Conservation (phyloP, 2,329 filamentous ascomycete species). For the Xylaria multiplex region DNA sequence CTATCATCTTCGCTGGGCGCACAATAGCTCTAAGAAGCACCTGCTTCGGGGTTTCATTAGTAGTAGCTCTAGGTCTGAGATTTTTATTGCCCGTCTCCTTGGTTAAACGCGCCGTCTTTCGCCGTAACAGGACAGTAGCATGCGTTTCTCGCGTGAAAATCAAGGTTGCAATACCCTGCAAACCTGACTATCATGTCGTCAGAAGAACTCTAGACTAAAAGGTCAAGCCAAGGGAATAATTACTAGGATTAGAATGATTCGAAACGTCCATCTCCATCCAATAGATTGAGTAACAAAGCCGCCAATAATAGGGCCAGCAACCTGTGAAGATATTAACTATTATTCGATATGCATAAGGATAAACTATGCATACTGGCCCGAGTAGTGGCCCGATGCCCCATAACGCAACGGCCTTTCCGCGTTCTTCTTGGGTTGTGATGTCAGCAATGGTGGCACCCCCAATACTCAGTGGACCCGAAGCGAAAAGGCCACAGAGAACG, state of each 20-base stretch:
- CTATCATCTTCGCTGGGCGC: slow-evolving; percentile 31
- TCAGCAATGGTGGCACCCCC: slow-evolving; percentile 54
- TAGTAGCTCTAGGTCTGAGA: slow-evolving; percentile 7
- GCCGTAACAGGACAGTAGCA: slow-evolving; percentile 16
- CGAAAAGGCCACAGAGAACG: slow-evolving; percentile 47
- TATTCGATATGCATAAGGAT: background rate
- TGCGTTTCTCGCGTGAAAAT: slow-evolving; percentile 32
- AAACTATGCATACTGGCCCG: slow-evolving; percentile 12
- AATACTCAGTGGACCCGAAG: slow-evolving; percentile 47
- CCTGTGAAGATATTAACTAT: slow-evolving; percentile 15
- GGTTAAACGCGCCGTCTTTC: slow-evolving; percentile 26
- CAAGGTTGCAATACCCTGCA: slow-evolving; percentile 6
- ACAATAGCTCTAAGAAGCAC: slow-evolving; percentile 23
- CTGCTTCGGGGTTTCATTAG: slow-evolving; percentile 6
- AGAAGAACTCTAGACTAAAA: background rate
- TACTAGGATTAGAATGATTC: slow-evolving; percentile 52
- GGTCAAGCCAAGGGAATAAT: slow-evolving; percentile 5
- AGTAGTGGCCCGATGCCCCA: slow-evolving; percentile 35
- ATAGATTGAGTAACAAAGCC: slow-evolving; percentile 48
- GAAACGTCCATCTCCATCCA: slow-evolving; percentile 62
- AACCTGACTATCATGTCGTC: slow-evolving; percentile 4
- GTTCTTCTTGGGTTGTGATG: slow-evolving; percentile 44
- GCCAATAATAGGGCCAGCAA: slow-evolving; percentile 42
- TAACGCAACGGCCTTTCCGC: slow-evolving; percentile 50
- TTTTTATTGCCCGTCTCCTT: slow-evolving; percentile 31